Percentiles rank a stretch among this genome's conserved stretches.
These are phyloP conservation scores for Russula lepida DNA, from an alignment of 768 basidiomycete species.

Conservation along the genomic window DNA sequence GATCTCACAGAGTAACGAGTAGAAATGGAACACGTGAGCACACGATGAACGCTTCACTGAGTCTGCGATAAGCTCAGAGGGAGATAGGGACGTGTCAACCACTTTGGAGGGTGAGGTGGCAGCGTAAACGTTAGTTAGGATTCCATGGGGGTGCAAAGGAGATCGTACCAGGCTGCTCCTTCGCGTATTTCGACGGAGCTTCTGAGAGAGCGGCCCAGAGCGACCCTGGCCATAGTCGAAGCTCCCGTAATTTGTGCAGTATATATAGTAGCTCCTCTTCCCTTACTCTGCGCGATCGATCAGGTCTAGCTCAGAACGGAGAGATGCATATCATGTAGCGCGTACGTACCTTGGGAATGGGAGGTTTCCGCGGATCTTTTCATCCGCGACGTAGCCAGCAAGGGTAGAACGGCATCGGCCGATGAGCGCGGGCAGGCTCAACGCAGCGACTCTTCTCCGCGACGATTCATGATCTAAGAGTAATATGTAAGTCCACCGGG, in stretches of 20 bases:
- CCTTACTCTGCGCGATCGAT: slow-evolving; percentile 44
- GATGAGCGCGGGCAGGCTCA: slow-evolving; percentile 64
- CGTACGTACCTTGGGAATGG: slow-evolving; percentile 78
- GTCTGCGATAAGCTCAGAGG: slow-evolving; percentile 54
- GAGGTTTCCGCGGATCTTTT: slow-evolving; percentile 71
- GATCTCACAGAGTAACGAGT: slow-evolving; percentile 70
- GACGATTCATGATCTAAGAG: slow-evolving; percentile 49
- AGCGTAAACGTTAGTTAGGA: neutral
- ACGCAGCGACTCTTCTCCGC: slow-evolving; percentile 60
- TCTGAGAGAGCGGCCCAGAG: slow-evolving; percentile 69
- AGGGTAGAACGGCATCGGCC: slow-evolving; percentile 66
- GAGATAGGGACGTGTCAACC: slow-evolving; percentile 38
- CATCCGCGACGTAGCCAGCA: slow-evolving; percentile 74
- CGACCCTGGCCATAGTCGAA: slow-evolving; percentile 68
- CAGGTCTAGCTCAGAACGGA: neutral
- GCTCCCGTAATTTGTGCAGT: slow-evolving; percentile 61
- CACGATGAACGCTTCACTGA: slow-evolving; percentile 65
- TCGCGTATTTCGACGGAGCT: slow-evolving; percentile 47
- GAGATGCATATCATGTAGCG: slow-evolving; percentile 5
- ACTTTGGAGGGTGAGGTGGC: slow-evolving; percentile 10
- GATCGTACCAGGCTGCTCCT: slow-evolving; percentile 49
- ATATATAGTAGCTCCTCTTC: slow-evolving; percentile 89
- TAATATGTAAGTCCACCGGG: neutral
- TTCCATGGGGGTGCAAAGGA: neutral
- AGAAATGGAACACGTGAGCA: slow-evolving; percentile 87